Evolutionary conservation across 1,284 basidiomycete genomes (phyloP), one percentile per base, ranked within the genome.

Genomic region (Irpex sp.): DNA sequence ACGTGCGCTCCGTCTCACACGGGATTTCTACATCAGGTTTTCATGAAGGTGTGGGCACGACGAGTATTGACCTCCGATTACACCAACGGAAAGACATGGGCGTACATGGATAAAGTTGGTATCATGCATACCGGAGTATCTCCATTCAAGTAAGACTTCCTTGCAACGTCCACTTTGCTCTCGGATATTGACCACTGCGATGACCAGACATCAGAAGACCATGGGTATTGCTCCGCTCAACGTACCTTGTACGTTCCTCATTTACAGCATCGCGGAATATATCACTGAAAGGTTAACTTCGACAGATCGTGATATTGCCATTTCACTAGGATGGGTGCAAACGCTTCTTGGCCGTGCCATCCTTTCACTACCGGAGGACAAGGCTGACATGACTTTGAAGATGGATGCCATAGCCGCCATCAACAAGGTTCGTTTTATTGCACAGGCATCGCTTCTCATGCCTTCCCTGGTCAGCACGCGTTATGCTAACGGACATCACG

Each of bases 41-140:
- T 77, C 67, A 75, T 77, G 75, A 74, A 74, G 57, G 69, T 73
- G 7, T 77, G 75, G 75, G 73, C 72, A 31, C 71, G 78, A 17
- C 70, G 72, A 0, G 72, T 77, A 21, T 63, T 82, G 39, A 78
- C 78, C 9, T 71, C 81, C 61, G 79, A 83, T 67, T 83, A 81
- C 65, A 70, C 75, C 0, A 75, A 76, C 47, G 70, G 71, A 5
- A 75, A 76, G 61, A 79, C 76, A 11, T 82, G 79, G 80, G 77
- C 79, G 36, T 82, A 81, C 64, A 75, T 83, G 68, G 77, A 83
- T 66, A 81, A 81, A 67, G 81, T 82, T 50, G 81, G 79, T 3
- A 71, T 80, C 54, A 82, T 82, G 81, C 81, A 82, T 67, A 82
- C 81, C 0, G 81, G 81, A 17, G 75, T 74, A 15, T 74, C 76